These are phyloP conservation scores for Paxillus ammoniavirescens DNA, from an alignment of 768 basidiomycete species.

Conservation along the genomic window DNA sequence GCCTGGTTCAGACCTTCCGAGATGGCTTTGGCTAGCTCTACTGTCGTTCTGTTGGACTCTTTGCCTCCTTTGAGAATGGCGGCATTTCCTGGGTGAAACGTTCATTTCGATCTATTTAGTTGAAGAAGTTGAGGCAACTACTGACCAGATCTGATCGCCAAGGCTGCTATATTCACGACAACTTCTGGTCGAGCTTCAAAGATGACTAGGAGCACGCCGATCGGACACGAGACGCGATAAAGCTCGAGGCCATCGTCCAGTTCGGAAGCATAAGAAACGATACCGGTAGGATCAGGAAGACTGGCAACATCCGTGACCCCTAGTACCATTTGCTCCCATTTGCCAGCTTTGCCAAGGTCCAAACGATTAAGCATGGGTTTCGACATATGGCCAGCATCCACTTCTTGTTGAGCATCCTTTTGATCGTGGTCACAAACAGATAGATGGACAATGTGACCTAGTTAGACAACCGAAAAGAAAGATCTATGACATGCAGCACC, in stretches of 20 bases:
- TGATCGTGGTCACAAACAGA: background rate
- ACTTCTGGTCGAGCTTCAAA: conserved; percentile 98
- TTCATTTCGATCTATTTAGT: background rate
- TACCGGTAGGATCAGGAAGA: conserved; percentile 84
- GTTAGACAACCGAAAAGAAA: background rate
- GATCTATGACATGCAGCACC: conserved; percentile 38
- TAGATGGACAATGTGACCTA: background rate
- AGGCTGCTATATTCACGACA: conserved; percentile 92
- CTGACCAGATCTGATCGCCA: conserved; percentile 95
- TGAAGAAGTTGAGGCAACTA: conserved; percentile 1
- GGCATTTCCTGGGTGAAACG: conserved; percentile 69
- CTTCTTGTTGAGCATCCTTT: conserved; percentile 75
- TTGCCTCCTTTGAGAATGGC: conserved; percentile 98
- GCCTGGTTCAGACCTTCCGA: conserved; percentile 73
- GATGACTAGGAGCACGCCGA: conserved; percentile 93
- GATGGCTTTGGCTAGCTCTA: conserved; percentile 77
- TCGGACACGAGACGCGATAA: conserved; percentile 93
- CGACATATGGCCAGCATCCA: conserved; percentile 82
- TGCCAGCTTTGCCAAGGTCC: conserved; percentile 75
- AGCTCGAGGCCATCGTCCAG: conserved; percentile 86
- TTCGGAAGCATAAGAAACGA: conserved; percentile 84
- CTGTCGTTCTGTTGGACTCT: conserved; percentile 82
- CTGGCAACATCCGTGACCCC: conserved; percentile 85
- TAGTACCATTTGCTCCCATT: conserved; percentile 93
- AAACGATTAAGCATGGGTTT: conserved; percentile 81